These are phyloP conservation scores for Pyrrhoderma lamaoense DNA, from an alignment of 1,284 basidiomycete species.

Conservation along the genomic window DNA sequence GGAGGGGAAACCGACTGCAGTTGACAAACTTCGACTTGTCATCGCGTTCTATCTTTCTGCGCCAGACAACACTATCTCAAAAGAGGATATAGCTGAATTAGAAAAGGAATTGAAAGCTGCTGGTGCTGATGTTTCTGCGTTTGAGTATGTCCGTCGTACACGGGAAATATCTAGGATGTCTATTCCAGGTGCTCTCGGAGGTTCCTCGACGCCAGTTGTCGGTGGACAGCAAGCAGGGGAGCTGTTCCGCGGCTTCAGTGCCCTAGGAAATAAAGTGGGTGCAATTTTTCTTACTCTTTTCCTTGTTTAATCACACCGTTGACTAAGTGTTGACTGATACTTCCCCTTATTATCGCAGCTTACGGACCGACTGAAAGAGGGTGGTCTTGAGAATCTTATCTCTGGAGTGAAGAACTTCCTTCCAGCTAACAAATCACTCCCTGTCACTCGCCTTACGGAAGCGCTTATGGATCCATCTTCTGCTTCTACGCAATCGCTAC, in stretches of 20 bases:
- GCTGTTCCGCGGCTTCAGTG: slow-evolving; percentile 87
- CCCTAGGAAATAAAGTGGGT: slow-evolving; percentile 79
- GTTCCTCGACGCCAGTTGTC: slow-evolving; percentile 69
- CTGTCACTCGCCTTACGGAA: slow-evolving; percentile 88
- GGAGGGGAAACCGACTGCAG: slow-evolving; percentile 59
- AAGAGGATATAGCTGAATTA: slow-evolving; percentile 83
- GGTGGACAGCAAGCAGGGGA: slow-evolving; percentile 69
- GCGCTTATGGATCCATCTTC: slow-evolving; percentile 95
- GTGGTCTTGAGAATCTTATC: slow-evolving; percentile 91
- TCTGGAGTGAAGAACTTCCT: slow-evolving; percentile 98
- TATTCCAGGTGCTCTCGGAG: slow-evolving; percentile 41
- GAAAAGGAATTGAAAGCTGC: slow-evolving; percentile 79
- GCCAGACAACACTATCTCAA: slow-evolving; percentile 71
- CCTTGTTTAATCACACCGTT: slow-evolving; percentile 2
- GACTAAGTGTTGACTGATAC: slow-evolving; percentile 5
- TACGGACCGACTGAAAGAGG: slow-evolving; percentile 90
- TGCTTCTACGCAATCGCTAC: slow-evolving; percentile 86
- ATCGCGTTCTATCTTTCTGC: slow-evolving; percentile 91
- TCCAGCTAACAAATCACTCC: slow-evolving; percentile 89
- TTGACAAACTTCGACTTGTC: slow-evolving; percentile 90
- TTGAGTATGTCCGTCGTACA: slow-evolving; percentile 90
- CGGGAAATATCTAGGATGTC: slow-evolving; percentile 84
- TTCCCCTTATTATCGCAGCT: slow-evolving; percentile 42
- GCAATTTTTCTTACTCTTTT: not conserved
- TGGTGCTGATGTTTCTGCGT: slow-evolving; percentile 77